phyloP scores from a whole-genome alignment of 495 filamentous ascomycete genomes.

The Trichocladium antarcticum region DNA sequence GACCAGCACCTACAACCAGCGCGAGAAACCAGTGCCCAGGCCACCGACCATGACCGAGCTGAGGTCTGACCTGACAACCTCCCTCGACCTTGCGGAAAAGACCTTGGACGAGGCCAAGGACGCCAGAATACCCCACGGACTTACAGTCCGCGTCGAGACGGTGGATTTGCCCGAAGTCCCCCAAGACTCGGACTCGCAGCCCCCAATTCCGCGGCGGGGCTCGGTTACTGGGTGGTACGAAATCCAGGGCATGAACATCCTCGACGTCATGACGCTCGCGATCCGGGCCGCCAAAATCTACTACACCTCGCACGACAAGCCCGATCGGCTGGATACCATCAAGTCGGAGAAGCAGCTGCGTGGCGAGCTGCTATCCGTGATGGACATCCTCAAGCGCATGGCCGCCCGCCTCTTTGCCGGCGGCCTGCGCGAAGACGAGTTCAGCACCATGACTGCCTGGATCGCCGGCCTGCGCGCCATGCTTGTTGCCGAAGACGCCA shows the following conservation, averaged over 20 bases:
- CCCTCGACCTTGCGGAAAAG: conserved; percentile 54
- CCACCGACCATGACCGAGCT: conserved; percentile 73
- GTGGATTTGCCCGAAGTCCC: neutral
- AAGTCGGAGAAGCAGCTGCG: conserved; percentile 73
- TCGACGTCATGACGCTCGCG: conserved; percentile 85
- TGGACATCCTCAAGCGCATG: conserved; percentile 85
- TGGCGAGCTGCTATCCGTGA: conserved; percentile 64
- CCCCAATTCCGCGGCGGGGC: conserved; percentile 4
- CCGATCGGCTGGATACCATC: conserved; percentile 72
- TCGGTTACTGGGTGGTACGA: conserved; percentile 56
- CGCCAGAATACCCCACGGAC: conserved; percentile 18
- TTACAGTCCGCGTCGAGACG: conserved; percentile 4
- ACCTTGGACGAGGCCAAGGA: conserved; percentile 44
- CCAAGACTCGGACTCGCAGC: neutral
- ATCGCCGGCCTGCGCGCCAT: conserved; percentile 63
- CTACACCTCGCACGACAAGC: conserved; percentile 76
- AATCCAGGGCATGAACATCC: conserved; percentile 78
- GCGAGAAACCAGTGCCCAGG: conserved; percentile 73
- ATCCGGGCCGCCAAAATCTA: conserved; percentile 92
- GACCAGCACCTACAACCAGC: conserved; percentile 87
- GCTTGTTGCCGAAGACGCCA: conserved; percentile 58
- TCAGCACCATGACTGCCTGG: conserved; percentile 61
- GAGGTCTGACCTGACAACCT: conserved; percentile 57
- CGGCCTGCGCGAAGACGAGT: conserved; percentile 66
- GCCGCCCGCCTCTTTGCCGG: conserved; percentile 63